Base-by-base conservation (phyloP, 441 rosid species). In the Gossypium gossypioides region DNA sequence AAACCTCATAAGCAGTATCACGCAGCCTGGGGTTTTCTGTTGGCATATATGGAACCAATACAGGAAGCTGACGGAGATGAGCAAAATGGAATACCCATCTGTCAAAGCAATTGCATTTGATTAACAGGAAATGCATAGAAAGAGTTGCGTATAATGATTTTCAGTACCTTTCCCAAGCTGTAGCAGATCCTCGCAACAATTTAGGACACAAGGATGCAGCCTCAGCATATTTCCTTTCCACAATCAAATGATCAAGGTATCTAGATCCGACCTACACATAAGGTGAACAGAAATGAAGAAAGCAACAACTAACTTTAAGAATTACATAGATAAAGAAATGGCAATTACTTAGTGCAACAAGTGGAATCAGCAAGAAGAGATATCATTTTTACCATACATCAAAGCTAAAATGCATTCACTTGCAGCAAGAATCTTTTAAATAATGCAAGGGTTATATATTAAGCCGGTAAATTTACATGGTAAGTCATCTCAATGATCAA, bases 11-110 rank as follows among this genome's bases (percentile, higher is more conserved):
- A 75, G 89, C 97, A 75, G 98, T 91, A 83, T 93, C 98, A 76
- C 93, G 93, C 76, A 96, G 84, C 86, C 84, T 93, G 50, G 99
- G 98, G 78, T 83, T 87, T 74, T 91, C 92, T 13, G 93, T 90
- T 72, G 99, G 99, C 63, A 96, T 93, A 78, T 85, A 89, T 37
- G 98, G 99, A 81, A 93, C 97, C 88, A 96, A 84, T 32, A 88
- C 93, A 61, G 97, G 98, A 69, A 96, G 95, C 78, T 91, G 99
- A 44, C 97, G 98, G 57, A 96, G 93, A 83, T 91, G 98, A 74
- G 99, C 99, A 85, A 96, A 96, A 79, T 93, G 98, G 86, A 96
- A 96, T 82, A 93, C 96, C 99, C 97, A 96, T 78, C 99, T 96
- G 89, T 59, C 34, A 74, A 78, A 74, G 78, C 74, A 88, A 71